phyloP scores from a whole-genome alignment of 2,329 filamentous ascomycete genomes.

The Teratosphaeriaceae sp. region DNA sequence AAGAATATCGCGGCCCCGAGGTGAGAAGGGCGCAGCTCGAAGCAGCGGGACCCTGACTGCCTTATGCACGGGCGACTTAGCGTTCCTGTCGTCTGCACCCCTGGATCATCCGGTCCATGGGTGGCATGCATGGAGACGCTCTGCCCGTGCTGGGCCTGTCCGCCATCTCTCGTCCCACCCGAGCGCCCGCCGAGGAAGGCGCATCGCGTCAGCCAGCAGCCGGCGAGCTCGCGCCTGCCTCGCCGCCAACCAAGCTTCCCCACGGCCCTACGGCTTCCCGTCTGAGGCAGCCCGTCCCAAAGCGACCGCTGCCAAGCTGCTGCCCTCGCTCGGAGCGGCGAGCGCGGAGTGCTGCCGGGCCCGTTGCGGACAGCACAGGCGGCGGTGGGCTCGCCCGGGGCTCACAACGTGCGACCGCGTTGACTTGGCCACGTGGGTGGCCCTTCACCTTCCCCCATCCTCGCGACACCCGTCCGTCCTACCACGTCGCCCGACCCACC shows the following conservation, averaged over 20 bases:
- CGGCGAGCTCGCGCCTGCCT: neutral
- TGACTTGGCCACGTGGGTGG: neutral
- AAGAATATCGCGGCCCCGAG: constrained; percentile 13
- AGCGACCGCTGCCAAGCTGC: neutral
- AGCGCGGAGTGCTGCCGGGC: too few relatives aligned
- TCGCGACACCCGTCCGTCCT: neutral
- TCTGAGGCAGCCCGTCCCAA: neutral
- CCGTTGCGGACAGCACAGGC: too few relatives aligned
- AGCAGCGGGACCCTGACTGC: constrained; percentile 1
- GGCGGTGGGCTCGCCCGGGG: too few relatives aligned
- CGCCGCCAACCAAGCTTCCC: neutral
- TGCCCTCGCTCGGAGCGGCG: neutral
- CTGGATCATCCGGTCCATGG: neutral
- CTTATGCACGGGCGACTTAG: neutral
- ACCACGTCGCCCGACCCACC: neutral
- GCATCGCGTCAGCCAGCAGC: constrained; percentile 2
- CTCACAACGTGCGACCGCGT: too few relatives aligned
- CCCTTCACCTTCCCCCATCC: neutral
- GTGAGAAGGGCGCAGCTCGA: constrained; percentile 20
- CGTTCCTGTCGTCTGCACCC: neutral
- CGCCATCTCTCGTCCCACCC: constrained; percentile 5
- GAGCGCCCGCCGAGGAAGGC: neutral
- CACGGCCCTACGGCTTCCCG: neutral
- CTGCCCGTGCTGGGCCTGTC: constrained; percentile 5
- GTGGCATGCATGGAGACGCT: constrained; percentile 1